These are phyloP conservation scores for Acanthamoeba lenticulata DNA, from an alignment of 208 protist genomes.

Conservation along the genomic window DNA sequence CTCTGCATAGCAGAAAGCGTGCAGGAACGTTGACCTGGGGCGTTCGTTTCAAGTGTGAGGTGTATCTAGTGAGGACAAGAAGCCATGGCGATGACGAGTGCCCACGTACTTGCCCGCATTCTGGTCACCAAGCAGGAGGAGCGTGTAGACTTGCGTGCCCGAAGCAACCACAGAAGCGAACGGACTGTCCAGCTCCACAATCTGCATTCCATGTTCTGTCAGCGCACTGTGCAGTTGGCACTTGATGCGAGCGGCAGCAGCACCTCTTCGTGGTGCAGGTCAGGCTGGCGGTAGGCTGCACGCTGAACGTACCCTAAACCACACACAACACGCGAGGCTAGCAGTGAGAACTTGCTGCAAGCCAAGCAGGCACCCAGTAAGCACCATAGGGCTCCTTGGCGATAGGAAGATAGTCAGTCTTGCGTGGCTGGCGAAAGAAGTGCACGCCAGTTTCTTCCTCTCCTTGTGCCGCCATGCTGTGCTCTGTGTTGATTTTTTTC, in stretches of 20 bases:
- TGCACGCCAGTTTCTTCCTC: too few species aligned
- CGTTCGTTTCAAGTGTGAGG: background rate
- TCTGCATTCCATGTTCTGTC: too few species aligned
- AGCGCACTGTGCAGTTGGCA: too few species aligned
- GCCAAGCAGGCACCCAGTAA: background rate
- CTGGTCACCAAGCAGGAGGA: conserved; percentile 73
- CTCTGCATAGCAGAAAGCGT: conserved; percentile 52
- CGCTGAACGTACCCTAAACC: conserved; percentile 41
- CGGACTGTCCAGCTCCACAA: conserved; percentile 74
- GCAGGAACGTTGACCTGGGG: conserved; percentile 41
- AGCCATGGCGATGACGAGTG: background rate
- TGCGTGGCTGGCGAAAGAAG: background rate
- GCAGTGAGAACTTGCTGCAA: background rate
- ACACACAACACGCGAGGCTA: background rate
- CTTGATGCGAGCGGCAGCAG: background rate
- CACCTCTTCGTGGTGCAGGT: conserved; percentile 73
- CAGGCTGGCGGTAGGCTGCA: conserved; percentile 61
- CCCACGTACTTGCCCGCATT: conserved; percentile 69
- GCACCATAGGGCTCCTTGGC: background rate
- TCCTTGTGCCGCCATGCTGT: too few species aligned
- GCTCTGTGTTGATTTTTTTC: too few species aligned
- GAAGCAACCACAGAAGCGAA: conserved; percentile 67
- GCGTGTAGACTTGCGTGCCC: conserved; percentile 71
- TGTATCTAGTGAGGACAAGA: background rate
- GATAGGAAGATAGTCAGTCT: conserved; percentile 26